Conservation (phyloP, 345 rosid species). For the Gossypium mustelinum region DNA sequence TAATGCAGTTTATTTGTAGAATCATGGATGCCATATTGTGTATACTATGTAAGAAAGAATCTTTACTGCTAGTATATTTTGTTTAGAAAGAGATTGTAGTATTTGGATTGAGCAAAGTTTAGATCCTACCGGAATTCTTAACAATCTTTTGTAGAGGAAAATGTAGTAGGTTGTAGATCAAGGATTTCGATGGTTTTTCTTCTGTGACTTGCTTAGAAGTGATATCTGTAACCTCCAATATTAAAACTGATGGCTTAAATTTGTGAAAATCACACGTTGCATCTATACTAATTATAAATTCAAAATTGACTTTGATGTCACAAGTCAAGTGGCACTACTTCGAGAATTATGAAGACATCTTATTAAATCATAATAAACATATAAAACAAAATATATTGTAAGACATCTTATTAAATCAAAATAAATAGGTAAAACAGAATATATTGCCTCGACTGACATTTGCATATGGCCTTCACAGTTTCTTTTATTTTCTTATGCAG, state of each 20-base stretch:
- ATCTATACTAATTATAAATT: neutral
- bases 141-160: neutral
- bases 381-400: neutral
- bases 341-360: neutral
- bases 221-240: neutral
- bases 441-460: neutral
- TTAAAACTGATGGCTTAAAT: neutral
- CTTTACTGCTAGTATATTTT: neutral
- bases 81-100: neutral
- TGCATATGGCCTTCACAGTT: conserved; percentile 13
- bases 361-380: neutral
- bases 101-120: neutral
- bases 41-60: neutral
- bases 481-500: conserved; percentile 28
- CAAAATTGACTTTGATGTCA: neutral
- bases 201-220: neutral
- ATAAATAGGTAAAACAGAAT: neutral
- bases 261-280: neutral
- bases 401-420: neutral
- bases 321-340: neutral
- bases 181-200: neutral
- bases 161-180: neutral
- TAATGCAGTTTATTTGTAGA: neutral
- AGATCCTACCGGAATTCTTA: neutral
- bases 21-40: neutral